These are phyloP conservation scores for Pseudozyma thailandica DNA, from an alignment of 1,284 basidiomycete species.

Conservation along the genomic window DNA sequence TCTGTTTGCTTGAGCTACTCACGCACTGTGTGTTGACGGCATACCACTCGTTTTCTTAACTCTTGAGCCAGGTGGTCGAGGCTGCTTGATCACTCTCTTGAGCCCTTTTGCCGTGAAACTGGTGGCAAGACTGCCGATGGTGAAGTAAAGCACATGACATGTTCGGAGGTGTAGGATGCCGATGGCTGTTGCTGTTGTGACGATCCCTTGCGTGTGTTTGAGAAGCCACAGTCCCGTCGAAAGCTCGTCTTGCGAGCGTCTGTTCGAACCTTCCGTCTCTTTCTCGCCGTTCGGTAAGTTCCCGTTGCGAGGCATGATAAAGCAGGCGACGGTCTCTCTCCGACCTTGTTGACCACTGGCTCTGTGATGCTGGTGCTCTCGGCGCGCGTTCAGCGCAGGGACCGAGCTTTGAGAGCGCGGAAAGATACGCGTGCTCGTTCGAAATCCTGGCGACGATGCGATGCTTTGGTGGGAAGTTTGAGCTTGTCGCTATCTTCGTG, in stretches of 20 bases:
- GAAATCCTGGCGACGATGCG: too few relatives aligned
- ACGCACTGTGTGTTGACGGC: slow-evolving; percentile 55
- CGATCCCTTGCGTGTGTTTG: slow-evolving; percentile 52
- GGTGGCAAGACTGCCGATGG: slow-evolving; percentile 35
- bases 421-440: too few relatives aligned
- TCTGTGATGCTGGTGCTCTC: too few relatives aligned
- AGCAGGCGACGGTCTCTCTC: too few relatives aligned
- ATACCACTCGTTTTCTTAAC: slow-evolving; percentile 53
- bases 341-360: too few relatives aligned
- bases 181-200: slow-evolving; percentile 47
- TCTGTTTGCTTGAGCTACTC: slow-evolving; percentile 9
- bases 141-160: slow-evolving; percentile 43
- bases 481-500: too few relatives aligned
- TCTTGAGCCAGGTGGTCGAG: slow-evolving; percentile 42
- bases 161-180: slow-evolving; percentile 49
- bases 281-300: neutral
- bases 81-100: slow-evolving; percentile 55
- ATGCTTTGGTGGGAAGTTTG: too few relatives aligned
- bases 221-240: slow-evolving; percentile 47
- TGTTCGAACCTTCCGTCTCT: neutral
- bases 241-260: slow-evolving; percentile 11
- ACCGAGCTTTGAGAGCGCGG: too few relatives aligned
- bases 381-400: too few relatives aligned
- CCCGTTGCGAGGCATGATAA: slow-evolving; percentile 8
- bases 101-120: slow-evolving; percentile 52